phyloP scores from a whole-genome alignment of 73 alveolate species.

The Uronychia binucleata region DNA sequence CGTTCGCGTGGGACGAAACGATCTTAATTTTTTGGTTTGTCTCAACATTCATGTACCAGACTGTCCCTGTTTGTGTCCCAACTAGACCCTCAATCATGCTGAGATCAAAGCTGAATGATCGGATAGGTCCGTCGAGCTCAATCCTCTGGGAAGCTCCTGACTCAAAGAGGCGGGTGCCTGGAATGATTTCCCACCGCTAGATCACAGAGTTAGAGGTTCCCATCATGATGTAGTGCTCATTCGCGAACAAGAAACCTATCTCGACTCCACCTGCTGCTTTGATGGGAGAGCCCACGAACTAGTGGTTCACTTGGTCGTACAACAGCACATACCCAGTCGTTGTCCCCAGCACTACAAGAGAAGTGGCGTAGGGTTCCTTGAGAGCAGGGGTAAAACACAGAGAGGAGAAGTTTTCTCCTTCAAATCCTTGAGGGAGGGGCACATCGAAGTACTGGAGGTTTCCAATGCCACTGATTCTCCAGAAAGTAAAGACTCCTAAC shows the following conservation, averaged over 20 bases:
- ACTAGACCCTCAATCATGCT: slow-evolving; percentile 72
- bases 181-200: slow-evolving; percentile 18
- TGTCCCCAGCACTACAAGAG: slow-evolving; percentile 62
- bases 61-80: slow-evolving; percentile 70
- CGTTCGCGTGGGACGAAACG: slow-evolving; percentile 62
- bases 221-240: slow-evolving; percentile 48
- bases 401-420: slow-evolving; percentile 61
- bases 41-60: slow-evolving; percentile 65
- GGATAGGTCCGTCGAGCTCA: not conserved
- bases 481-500: slow-evolving; percentile 69
- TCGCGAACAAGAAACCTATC: slow-evolving; percentile 56
- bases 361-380: slow-evolving; percentile 57
- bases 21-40: slow-evolving; percentile 63
- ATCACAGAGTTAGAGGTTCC: slow-evolving; percentile 63
- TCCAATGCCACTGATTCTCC: slow-evolving; percentile 68
- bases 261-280: slow-evolving; percentile 71
- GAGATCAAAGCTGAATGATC: not conserved
- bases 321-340: slow-evolving; percentile 72
- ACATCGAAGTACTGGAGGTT: slow-evolving; percentile 62
- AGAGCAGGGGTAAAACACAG: slow-evolving; percentile 63
- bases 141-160: not conserved
- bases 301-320: slow-evolving; percentile 66
- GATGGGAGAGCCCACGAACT: slow-evolving; percentile 59
- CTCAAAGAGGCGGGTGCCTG: not conserved
- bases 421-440: slow-evolving; percentile 72